Conservation (phyloP, 176 grass and related monocot species). For the Avena sativa region DNA sequence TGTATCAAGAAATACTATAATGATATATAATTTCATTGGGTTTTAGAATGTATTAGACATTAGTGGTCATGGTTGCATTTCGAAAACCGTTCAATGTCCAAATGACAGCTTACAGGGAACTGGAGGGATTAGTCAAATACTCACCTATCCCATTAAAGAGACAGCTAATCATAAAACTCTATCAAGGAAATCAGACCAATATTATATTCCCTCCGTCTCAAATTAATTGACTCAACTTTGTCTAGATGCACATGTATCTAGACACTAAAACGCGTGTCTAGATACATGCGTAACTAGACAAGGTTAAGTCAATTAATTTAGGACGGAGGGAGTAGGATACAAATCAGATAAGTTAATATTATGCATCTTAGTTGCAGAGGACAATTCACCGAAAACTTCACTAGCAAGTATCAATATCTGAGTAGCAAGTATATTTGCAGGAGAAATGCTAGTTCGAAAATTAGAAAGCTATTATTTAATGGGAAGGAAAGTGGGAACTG, state of each 20-base stretch:
- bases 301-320: too few species aligned
- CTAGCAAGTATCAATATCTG: background rate
- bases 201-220: background rate
- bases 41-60: background rate
- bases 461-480: background rate
- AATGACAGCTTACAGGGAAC: background rate
- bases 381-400: background rate
- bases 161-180: conserved; percentile 1
- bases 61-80: background rate
- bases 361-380: background rate
- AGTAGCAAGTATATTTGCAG: background rate
- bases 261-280: too few species aligned
- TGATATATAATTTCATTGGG: background rate
- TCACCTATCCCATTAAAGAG: background rate
- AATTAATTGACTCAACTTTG: too few species aligned
- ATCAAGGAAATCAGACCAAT: background rate
- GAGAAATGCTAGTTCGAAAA: background rate
- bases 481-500: background rate
- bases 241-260: too few species aligned
- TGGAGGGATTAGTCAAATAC: background rate
- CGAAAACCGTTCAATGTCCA: background rate
- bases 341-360: background rate
- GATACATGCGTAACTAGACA: too few species aligned
- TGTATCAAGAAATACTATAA: background rate
- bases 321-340: background rate